A percentile compares a stretch with the other conserved stretches of the same genome.
These are phyloP conservation scores for Nakazawaea siamensis DNA, from an alignment of 805 yeast species.

Conservation along the genomic window DNA sequence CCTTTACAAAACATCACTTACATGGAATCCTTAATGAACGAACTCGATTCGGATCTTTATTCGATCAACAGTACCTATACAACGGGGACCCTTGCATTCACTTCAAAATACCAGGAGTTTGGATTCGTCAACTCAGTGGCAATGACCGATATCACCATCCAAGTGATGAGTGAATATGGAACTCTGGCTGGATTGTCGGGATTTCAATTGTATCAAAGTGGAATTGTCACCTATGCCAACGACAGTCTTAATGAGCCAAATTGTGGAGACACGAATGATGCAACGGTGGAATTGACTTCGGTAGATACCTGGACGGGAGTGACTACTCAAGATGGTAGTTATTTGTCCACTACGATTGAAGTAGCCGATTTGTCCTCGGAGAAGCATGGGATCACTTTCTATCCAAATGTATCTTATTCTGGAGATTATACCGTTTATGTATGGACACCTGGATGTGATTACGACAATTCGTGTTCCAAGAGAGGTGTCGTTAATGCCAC, in stretches of 20 bases:
- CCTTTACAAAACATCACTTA: constrained; percentile 45
- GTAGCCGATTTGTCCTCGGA: constrained; percentile 15
- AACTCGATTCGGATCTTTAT: constrained; percentile 14
- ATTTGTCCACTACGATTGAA: constrained; percentile 19
- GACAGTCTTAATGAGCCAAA: constrained; percentile 59
- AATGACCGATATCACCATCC: constrained; percentile 53
- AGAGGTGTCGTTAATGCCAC: constrained; percentile 81
- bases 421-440: constrained; percentile 70
- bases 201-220: constrained; percentile 57
- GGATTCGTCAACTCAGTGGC: constrained; percentile 63
- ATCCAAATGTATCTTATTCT: constrained; percentile 60
- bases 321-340: constrained; percentile 11
- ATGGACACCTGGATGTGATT: constrained; percentile 81
- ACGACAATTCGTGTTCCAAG: constrained; percentile 54
- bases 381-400: constrained; percentile 38
- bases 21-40: constrained; percentile 22
- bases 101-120: constrained; percentile 66
- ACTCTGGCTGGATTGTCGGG: constrained; percentile 61
- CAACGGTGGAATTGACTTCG: constrained; percentile 11
- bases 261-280: constrained; percentile 30
- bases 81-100: constrained; percentile 23
- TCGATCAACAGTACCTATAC: constrained; percentile 9
- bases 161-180: constrained; percentile 65
- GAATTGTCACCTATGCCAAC: constrained; percentile 64
- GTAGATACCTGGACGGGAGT: constrained; percentile 16